Evolutionary conservation across 345 rosid genomes (phyloP).

Genomic region (Geranium rotundifolium): DNA sequence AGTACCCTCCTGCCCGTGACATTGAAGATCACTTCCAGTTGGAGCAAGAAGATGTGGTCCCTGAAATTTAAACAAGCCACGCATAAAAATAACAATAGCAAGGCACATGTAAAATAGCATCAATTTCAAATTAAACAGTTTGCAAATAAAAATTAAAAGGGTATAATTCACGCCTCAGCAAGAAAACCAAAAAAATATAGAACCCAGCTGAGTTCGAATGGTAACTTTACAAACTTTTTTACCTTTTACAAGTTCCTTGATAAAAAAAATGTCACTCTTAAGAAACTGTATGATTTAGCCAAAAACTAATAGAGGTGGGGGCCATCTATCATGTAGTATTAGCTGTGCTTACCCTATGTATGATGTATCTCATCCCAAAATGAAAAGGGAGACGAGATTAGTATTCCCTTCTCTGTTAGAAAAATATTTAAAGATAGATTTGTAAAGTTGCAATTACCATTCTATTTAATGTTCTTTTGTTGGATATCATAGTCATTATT

Average conservation of each 20-base stretch:
- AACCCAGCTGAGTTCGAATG: too few relatives aligned
- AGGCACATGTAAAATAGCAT: too few relatives aligned
- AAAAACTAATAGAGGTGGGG: too few relatives aligned
- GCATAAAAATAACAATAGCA: too few relatives aligned
- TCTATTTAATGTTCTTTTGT: background rate
- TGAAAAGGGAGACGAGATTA: background rate
- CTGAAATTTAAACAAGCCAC: slow-evolving; percentile 18
- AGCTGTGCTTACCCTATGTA: too few relatives aligned
- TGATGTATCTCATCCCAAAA: background rate
- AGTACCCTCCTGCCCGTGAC: slow-evolving; percentile 21
- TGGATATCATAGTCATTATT: background rate
- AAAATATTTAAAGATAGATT: background rate
- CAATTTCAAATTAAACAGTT: background rate
- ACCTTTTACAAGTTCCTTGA: too few relatives aligned
- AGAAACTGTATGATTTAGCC: too few relatives aligned
- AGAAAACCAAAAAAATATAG: too few relatives aligned
- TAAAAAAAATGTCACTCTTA: too few relatives aligned
- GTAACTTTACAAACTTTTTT: too few relatives aligned
- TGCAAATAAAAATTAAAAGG: background rate
- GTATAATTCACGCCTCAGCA: background rate
- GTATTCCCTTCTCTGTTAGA: background rate
- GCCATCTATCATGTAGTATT: too few relatives aligned
- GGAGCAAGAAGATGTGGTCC: slow-evolving; percentile 82
- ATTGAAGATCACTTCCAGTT: slow-evolving; percentile 79
- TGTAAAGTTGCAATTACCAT: background rate